Evolutionary conservation across 768 basidiomycete genomes (phyloP).

Genomic region (Gloeophyllum trabeum): DNA sequence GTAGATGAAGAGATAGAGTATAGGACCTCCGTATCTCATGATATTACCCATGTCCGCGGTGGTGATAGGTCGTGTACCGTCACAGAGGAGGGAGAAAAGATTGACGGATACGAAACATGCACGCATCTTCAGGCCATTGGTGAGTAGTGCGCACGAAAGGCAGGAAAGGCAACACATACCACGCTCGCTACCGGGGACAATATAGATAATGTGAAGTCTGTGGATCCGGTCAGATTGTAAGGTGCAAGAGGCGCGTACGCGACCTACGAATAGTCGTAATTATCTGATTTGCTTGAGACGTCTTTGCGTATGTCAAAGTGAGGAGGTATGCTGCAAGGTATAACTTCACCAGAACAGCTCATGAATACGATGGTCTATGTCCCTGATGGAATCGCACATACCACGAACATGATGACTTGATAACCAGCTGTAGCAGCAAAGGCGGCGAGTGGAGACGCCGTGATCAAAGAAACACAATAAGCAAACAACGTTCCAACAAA

Average conservation of each 20-base stretch:
- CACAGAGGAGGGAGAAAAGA: slow-evolving; percentile 63
- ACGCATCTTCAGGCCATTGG: slow-evolving; percentile 31
- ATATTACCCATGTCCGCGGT: slow-evolving; percentile 39
- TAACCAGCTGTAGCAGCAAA: slow-evolving; percentile 67
- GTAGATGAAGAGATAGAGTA: slow-evolving; percentile 58
- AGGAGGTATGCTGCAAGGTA: slow-evolving; percentile 62
- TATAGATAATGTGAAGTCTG: slow-evolving; percentile 58
- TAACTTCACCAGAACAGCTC: slow-evolving; percentile 24
- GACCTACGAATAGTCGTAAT: slow-evolving; percentile 49
- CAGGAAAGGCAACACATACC: slow-evolving; percentile 26
- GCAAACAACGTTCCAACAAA: slow-evolving; percentile 58
- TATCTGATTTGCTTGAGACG: slow-evolving; percentile 35
- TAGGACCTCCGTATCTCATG: slow-evolving; percentile 60
- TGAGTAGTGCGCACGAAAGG: background rate
- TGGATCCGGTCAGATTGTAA: background rate
- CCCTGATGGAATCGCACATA: too few species aligned
- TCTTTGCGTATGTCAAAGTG: slow-evolving; percentile 62
- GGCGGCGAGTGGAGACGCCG: slow-evolving; percentile 56
- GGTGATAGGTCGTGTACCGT: slow-evolving; percentile 36
- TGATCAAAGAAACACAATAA: slow-evolving; percentile 51
- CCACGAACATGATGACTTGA: slow-evolving; percentile 61
- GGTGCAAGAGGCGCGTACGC: background rate
- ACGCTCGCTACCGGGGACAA: slow-evolving; percentile 59
- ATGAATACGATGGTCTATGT: too few species aligned
- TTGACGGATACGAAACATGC: slow-evolving; percentile 70